Base-by-base conservation (phyloP, 73 alveolate genomes). In the Paramecium bursaria region DNA sequence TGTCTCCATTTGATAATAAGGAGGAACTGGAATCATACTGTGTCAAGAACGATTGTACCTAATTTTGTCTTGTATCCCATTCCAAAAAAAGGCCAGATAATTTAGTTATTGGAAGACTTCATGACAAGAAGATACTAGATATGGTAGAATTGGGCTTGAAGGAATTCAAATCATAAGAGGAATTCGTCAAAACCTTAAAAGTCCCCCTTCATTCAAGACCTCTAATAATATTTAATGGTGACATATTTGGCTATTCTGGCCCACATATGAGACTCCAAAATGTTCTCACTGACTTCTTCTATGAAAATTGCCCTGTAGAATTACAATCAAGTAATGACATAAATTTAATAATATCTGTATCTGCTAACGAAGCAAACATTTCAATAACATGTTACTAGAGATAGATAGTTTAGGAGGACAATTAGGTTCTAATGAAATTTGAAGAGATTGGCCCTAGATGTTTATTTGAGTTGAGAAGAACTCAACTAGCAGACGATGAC, bases 51-150 rank as follows among this genome's bases (percentile, higher is more conserved):
- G 90, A 91, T 60, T 85, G 93, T 60, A 42, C 77, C 33, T 49
- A 87, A 51, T 87, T 91, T 52, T 47, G 73, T 46, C 73, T 91
- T 54, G 96, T 90, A 26, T 55, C 87, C 50, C 87, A 88, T 86
- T 49, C 89, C 30, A 92, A 92, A 88, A 92, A 92, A 85, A 85
- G 95, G 49, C 98, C 98, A 14, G 61, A 88, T 73, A 91, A 91
- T 55, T 53, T 92, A 22, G 73, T 87, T 19, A 42, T 92, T 31
- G 98, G 96, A n/a, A 87, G 96, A 30, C 22, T 77, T 21, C 91
- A 80, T 73, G 92, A 92, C 49, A 60, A 75, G 13, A 77, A 90
- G 67, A 21, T 88, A 29, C 88, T 92, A 23, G 96, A 92, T 67
- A 51, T 92, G 87, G 88, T 88, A 30, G 98, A 92, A 73, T 88